Base-by-base conservation (phyloP, 2,329 filamentous ascomycete species). In the Verruconis gallopava region DNA sequence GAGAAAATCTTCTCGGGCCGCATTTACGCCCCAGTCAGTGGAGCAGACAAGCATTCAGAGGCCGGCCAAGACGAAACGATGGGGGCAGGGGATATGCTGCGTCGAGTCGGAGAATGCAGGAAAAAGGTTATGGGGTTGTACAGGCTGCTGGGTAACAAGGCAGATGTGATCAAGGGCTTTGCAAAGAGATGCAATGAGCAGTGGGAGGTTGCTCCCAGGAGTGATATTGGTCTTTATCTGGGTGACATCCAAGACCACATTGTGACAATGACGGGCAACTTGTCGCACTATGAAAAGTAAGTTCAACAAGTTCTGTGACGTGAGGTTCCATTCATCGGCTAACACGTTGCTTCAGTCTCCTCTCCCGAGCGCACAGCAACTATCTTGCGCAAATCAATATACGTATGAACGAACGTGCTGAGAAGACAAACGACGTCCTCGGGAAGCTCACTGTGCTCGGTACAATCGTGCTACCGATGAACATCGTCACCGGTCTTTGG, bases 351-450 rank as follows among this genome's bases (percentile, higher is more conserved):
- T 21, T 3, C 49, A 91, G 85, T 55, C 84, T 98, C 38, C 72
- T 98, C 20, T 85, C 85, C 37, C 77, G 91, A 44, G 88, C 88
- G 11, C 91, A 98, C 55, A 84, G 78, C 56, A 98, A 96, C 59
- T 98, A 98, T 58, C 81, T 98, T n/a, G 91, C 91, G 1, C 91
- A 98, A 59, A 95, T 98, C 65, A 96, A 95, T 62, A 94, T 96
- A 53, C 79, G 86, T 54, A 96, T 96, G 89, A 95, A 95, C 61
- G 89, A 96, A 67, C 80, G 91, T 37, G 85, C 93, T 58, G 89
- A 98, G 60, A 80, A 93, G 64, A 98, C 91, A 1, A 85, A 86
- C 32, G 89, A 98, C 57, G 86, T 95, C 1, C 73, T 98, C 11
- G 88, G 88, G 48, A 94, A 91, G 61, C 73, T 98, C 46, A 96